A percentile compares a stretch with the other conserved stretches of the same genome.
phyloP scores from a whole-genome alignment of 352 stramenopile species.

The Pythium dissimile region DNA sequence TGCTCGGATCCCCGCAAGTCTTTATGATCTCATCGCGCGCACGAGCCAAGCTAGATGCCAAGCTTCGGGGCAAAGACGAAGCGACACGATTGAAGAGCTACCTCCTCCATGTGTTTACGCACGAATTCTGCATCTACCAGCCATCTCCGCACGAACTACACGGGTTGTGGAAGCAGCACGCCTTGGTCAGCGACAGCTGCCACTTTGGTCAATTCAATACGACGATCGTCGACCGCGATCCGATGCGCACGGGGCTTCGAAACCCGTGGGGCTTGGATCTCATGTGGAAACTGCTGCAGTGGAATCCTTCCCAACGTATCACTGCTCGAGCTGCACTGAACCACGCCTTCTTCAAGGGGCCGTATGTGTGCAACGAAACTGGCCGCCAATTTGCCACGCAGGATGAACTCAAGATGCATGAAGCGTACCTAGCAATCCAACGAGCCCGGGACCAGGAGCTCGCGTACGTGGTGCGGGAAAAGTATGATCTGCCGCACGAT shows the following conservation, averaged over 20 bases:
- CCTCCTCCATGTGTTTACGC: slow-evolving; percentile 70
- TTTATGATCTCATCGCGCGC: slow-evolving; percentile 84
- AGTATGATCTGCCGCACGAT: slow-evolving; percentile 40
- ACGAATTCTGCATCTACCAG: slow-evolving; percentile 86
- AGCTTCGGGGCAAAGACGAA: slow-evolving; percentile 50
- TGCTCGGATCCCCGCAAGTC: slow-evolving; percentile 91
- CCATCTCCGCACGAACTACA: slow-evolving; percentile 50
- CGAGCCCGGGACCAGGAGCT: slow-evolving; percentile 38
- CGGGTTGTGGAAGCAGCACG: slow-evolving; percentile 61
- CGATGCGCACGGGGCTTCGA: slow-evolving; percentile 87
- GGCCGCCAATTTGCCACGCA: slow-evolving; percentile 61
- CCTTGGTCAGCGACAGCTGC: slow-evolving; percentile 75
- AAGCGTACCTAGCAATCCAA: slow-evolving; percentile 63
- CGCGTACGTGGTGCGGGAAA: slow-evolving; percentile 52
- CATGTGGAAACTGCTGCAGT: slow-evolving; percentile 93
- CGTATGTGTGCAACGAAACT: slow-evolving; percentile 66
- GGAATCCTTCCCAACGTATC: slow-evolving; percentile 90
- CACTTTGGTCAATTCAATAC: slow-evolving; percentile 90
- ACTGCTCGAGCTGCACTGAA: slow-evolving; percentile 63
- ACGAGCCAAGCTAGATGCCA: slow-evolving; percentile 87
- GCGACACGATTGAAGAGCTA: slow-evolving; percentile 53
- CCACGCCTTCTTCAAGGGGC: slow-evolving; percentile 84
- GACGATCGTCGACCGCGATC: slow-evolving; percentile 89
- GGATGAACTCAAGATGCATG: slow-evolving; percentile 53
- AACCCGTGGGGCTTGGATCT: slow-evolving; percentile 86